phyloP scores from a whole-genome alignment of 1,139 yeast genomes.

The Arxiozyma slooffiae region DNA sequence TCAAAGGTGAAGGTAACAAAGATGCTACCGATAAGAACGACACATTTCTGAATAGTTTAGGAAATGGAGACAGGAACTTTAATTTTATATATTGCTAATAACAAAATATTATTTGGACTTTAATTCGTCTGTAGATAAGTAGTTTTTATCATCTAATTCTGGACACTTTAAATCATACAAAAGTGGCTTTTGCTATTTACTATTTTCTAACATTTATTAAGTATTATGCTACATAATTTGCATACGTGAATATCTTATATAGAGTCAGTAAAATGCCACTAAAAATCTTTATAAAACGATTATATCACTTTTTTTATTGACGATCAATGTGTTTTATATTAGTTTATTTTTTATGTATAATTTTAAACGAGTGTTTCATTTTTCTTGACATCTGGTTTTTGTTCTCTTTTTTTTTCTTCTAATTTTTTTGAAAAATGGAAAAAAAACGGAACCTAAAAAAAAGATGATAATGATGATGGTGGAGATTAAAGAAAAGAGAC shows the following conservation, averaged over 20 bases:
- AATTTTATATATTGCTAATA: conserved; percentile 16
- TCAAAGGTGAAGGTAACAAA: conserved; percentile 7
- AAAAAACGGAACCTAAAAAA: no score
- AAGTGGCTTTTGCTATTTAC: not conserved
- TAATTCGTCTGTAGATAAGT: not conserved
- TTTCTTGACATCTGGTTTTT: not conserved
- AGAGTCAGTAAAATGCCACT: not conserved
- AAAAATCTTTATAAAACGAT: not conserved
- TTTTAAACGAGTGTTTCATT: not conserved
- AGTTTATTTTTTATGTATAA: not conserved
- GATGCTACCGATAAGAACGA: conserved; percentile 9
- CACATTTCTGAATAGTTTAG: conserved; percentile 8
- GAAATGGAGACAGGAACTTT: conserved; percentile 16
- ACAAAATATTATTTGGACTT: not conserved
- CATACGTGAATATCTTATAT: no score
- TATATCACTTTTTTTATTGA: not conserved
- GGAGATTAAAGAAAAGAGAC: not conserved
- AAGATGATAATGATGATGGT: no score
- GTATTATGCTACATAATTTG: not conserved
- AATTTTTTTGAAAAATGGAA: not conserved
- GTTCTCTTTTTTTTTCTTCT: no score
- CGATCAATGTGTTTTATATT: not conserved
- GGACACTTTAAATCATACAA: not conserved
- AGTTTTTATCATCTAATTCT: not conserved
- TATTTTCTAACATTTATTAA: not conserved